Evolutionary conservation across 2,329 filamentous ascomycete genomes (phyloP), one percentile per base, ranked within the genome.

Genomic region (Fusarium pininemorale): DNA sequence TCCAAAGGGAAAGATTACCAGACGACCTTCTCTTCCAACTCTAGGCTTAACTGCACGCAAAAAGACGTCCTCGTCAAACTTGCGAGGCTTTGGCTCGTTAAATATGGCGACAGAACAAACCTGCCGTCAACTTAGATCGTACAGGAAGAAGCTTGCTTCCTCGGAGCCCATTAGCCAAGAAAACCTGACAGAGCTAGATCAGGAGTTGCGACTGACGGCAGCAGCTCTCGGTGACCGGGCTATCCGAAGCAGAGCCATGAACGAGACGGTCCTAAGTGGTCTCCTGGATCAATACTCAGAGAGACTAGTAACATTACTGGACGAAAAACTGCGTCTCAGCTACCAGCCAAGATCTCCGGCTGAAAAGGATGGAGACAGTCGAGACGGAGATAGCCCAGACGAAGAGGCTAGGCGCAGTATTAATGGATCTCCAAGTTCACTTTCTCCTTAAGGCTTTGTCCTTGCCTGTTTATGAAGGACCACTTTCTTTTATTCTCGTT

Each of bases 231-330:
- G 88, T 6, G 89, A 90, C 62, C 84, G 88, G 39, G 87, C 86
- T 10, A 88, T 86, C 66, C 83, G 88, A 72, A 88, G 85, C 80
- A 84, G 86, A 79, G 83, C 85, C 3, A 85, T 90, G 80, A 89
- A 87, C 72, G 90, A 91, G 77, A 87, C 86, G 24, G 84, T 89
- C 55, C 82, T 93, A 39, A 89, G 86, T 45, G 91, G 90, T 56
- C 82, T 95, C 50, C 83, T 95, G 13, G 93, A 94, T 74, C 90
- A 94, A 81, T 94, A 94, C 77, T 93, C 92, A 5, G 92, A 94
- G 77, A 87, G 90, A 68, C 84, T 95, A 54, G 90, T 94, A 11
- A 89, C 86, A 51, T 86, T 94, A 81, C 85, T 95, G 50, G 92
- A 95, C 73, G 91, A 94, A 80, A 93, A 92, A 80, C 86, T 94